Percentiles rank a stretch among this genome's conserved stretches.
Evolutionary conservation across 75 land plant species (phyloP).

Genomic region (Cryptomeria japonica): DNA sequence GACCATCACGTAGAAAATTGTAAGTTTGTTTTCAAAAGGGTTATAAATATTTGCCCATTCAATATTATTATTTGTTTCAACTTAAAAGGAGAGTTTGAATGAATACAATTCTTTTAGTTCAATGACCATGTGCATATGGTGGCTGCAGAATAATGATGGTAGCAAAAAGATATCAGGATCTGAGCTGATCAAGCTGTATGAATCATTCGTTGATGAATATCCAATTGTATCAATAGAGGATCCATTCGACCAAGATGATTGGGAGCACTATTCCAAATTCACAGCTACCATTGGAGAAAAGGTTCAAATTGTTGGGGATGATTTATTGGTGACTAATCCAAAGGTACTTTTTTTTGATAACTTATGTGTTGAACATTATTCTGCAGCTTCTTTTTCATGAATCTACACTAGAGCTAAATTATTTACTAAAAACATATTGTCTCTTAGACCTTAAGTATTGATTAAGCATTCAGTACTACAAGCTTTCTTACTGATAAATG

Average conservation of each 20-base stretch:
- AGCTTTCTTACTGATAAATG: conserved; percentile 1
- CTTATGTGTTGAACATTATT: background rate
- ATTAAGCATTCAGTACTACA: background rate
- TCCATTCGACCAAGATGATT: conserved; percentile 99
- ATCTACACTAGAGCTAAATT: background rate
- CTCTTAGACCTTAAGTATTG: background rate
- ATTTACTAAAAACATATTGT: background rate
- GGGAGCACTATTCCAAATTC: conserved; percentile 86
- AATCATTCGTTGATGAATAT: conserved; percentile 83
- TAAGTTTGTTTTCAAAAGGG: background rate
- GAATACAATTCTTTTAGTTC: background rate
- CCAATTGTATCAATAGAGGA: conserved; percentile 97
- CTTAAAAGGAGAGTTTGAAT: background rate
- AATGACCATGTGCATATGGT: background rate
- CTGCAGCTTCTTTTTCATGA: background rate
- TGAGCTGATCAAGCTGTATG: conserved; percentile 78
- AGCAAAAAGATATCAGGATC: conserved; percentile 89
- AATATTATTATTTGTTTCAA: background rate
- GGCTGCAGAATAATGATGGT: conserved; percentile 86
- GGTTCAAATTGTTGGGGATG: conserved; percentile 99
- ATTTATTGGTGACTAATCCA: conserved; percentile 95
- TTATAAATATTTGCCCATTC: background rate
- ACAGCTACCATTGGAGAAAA: conserved; percentile 69
- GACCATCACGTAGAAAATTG: background rate
- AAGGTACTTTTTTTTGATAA: conserved; percentile 45